Evolutionary conservation across 306 rosid species (phyloP).

Genomic region (Cucurbita maxima): DNA sequence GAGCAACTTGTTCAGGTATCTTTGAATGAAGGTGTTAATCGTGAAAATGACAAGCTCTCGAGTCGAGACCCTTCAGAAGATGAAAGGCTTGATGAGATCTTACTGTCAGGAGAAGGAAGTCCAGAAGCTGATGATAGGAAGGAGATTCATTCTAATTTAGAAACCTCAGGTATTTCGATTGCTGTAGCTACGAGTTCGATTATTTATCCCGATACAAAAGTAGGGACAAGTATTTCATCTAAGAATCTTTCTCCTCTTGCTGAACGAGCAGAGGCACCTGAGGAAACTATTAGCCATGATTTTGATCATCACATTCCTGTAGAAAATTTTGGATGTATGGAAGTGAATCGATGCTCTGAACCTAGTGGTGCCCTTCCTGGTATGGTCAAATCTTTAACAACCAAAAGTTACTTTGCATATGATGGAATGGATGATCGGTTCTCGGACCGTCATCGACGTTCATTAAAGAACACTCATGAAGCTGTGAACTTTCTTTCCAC

Average conservation of each 20-base stretch:
- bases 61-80: slow-evolving; percentile 12
- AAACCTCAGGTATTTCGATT: slow-evolving; percentile 19
- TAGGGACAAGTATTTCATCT: slow-evolving; percentile 16
- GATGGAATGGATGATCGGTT: slow-evolving; percentile 41
- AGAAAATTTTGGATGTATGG: slow-evolving; percentile 16
- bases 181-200: slow-evolving; percentile 9
- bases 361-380: slow-evolving; percentile 17
- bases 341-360: slow-evolving; percentile 27
- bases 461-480: slow-evolving; percentile 14
- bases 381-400: slow-evolving; percentile 20
- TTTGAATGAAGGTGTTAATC: neutral
- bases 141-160: slow-evolving; percentile 21
- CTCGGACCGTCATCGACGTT: slow-evolving; percentile 11
- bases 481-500: slow-evolving; percentile 10
- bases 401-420: slow-evolving; percentile 26
- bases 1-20: slow-evolving; percentile 17
- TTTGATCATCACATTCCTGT: slow-evolving; percentile 18
- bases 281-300: slow-evolving; percentile 3
- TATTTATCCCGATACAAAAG: slow-evolving; percentile 9
- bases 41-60: neutral
- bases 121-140: slow-evolving; percentile 13
- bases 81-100: slow-evolving; percentile 13
- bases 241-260: slow-evolving; percentile 22
- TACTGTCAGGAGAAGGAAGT: slow-evolving; percentile 13
- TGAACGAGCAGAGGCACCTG: slow-evolving; percentile 23